phyloP scores from a whole-genome alignment of 805 yeast species.

The Sungouiozyma ichnusensis region DNA sequence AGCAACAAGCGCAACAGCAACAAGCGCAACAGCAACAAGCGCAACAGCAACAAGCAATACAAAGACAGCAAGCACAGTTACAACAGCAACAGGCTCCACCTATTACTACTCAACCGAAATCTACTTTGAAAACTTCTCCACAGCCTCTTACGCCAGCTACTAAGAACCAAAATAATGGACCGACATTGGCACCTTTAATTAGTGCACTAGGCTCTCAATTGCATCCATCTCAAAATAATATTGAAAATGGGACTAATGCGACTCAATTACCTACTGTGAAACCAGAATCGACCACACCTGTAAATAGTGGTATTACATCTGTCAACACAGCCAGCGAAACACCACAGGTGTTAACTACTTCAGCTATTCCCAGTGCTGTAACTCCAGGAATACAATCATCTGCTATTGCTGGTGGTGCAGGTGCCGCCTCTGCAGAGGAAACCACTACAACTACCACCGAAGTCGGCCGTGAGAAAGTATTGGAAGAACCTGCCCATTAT shows the following conservation, averaged over 20 bases:
- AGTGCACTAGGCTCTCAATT: constrained; percentile 11
- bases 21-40: constrained; percentile 14
- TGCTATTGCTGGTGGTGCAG: constrained; percentile 6
- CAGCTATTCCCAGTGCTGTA: neutral
- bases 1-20: constrained; percentile 12
- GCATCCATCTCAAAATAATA: neutral
- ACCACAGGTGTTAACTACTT: constrained; percentile 1
- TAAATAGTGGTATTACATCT: neutral
- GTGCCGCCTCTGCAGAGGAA: constrained; percentile 4
- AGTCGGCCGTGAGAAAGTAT: neutral
- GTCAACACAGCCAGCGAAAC: neutral
- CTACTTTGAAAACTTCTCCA: neutral
- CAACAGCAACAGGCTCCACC: constrained; percentile 4
- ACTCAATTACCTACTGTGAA: neutral
- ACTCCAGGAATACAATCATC: neutral
- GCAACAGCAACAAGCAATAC: constrained; percentile 9
- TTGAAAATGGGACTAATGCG: neutral
- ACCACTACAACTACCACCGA: constrained; percentile 9
- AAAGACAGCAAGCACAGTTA: constrained; percentile 5
- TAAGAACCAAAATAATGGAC: constrained; percentile 4
- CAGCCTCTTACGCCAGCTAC: constrained; percentile 1
- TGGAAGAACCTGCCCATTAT: constrained; percentile 19
- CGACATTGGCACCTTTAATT: constrained; percentile 10
- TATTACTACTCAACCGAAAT: neutral
- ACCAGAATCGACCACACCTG: neutral